A percentile compares a stretch with the other conserved stretches of the same genome.
phyloP scores from a whole-genome alignment of 768 basidiomycete species.

The Lactarius trivialis region DNA sequence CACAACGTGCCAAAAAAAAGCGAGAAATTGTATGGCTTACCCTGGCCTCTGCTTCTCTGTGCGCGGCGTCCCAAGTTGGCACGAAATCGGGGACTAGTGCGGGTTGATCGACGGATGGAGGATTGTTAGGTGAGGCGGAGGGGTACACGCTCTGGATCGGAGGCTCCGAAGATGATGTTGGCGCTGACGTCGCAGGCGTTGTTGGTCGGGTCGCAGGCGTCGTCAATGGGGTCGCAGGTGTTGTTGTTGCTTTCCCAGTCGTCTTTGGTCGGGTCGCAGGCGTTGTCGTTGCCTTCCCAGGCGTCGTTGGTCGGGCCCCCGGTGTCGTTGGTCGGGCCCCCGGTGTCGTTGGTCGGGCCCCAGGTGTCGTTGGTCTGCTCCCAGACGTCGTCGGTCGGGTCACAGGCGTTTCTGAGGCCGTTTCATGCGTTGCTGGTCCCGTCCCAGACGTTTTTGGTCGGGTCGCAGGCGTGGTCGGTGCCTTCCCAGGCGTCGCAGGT shows the following conservation, averaged over 20 bases:
- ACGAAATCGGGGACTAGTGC: slow-evolving; percentile 43
- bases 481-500: no score
- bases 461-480: no score
- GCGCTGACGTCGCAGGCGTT: neutral
- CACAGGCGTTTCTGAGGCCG: no score
- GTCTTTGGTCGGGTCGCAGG: neutral
- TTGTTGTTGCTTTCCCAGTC: neutral
- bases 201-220: neutral
- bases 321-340: no score
- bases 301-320: no score
- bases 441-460: neutral
- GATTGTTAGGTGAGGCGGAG: slow-evolving; percentile 47
- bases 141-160: slow-evolving; percentile 51
- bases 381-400: no score
- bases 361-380: no score
- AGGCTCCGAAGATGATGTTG: slow-evolving; percentile 36
- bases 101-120: slow-evolving; percentile 43
- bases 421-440: no score
- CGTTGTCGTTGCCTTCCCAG: neutral
- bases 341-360: no score
- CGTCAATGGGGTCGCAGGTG: neutral
- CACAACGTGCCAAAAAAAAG: neutral
- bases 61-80: slow-evolving; percentile 53
- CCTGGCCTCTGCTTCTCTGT: slow-evolving; percentile 44
- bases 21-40: slow-evolving; percentile 3